These are phyloP conservation scores for Trichoderma sp. DNA, from an alignment of 2,329 filamentous ascomycete species.

Conservation along the genomic window DNA sequence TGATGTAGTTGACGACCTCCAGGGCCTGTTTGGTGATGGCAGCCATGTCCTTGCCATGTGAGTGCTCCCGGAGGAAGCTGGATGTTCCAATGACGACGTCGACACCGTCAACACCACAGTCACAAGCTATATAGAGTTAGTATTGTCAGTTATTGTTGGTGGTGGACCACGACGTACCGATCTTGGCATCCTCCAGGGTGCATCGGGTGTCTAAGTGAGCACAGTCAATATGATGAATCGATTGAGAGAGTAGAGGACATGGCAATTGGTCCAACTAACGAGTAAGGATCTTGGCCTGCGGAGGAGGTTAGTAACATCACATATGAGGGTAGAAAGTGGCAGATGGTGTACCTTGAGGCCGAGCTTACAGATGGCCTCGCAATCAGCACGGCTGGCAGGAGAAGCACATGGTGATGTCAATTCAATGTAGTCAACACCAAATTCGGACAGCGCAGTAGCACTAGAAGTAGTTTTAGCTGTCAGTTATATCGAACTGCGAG, in stretches of 20 bases:
- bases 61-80: conserved; percentile 78
- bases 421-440: conserved; percentile 57
- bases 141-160: neutral
- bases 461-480: neutral
- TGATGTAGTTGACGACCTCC: conserved; percentile 82
- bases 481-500: no score
- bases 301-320: neutral
- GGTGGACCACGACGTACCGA: neutral
- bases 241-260: neutral
- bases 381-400: conserved; percentile 75
- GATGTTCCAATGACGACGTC: conserved; percentile 85
- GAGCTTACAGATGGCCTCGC: conserved; percentile 89
- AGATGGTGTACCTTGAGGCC: conserved; percentile 60
- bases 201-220: neutral
- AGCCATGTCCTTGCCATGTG: conserved; percentile 85
- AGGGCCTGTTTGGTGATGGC: conserved; percentile 72
- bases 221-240: neutral
- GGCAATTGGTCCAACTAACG: conserved; percentile 20
- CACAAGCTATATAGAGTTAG: neutral
- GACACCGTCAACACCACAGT: conserved; percentile 62
- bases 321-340: neutral
- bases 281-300: conserved; percentile 34
- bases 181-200: neutral
- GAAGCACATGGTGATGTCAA: conserved; percentile 82
- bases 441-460: conserved; percentile 43